Evolutionary conservation across 2,329 filamentous ascomycete genomes (phyloP), one percentile per base, ranked within the genome.

Genomic region (Cercospora zeina): DNA sequence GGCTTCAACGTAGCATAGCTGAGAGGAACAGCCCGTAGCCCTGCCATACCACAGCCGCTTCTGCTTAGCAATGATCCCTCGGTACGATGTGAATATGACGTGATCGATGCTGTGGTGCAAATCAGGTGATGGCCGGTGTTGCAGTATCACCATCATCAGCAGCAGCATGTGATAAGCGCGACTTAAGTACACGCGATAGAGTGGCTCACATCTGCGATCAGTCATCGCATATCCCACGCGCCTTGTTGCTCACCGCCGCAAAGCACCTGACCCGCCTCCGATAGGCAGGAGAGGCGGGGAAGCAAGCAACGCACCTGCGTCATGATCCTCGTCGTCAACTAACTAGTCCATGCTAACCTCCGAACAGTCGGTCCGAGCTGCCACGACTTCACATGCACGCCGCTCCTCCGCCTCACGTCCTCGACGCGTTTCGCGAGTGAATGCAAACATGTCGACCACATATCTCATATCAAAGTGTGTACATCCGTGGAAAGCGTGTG

Each of bases 401-500:
- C 21, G 47, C 49, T 31, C 27, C n/a, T 31, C 14, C 30, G n/a
- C 27, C 21, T 21, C 49, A 34, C 30, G 30, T 16, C 13, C n/a
- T 21, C 31, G 16, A 53, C 49, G 49, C 49, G 31, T 53, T 16
- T 31, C 49, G 49, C 7, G 47, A 24, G 47, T 31, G 47, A 51
- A 33, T 30, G 47, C 14, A 34, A 53, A 14, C 19, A 70, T 71
- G 69, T 68, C 69, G 34, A 64, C 69, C 7, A 64, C 62, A 54
- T 77, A 77, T 69, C 76, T 80, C 62, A 79, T 80, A 65, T 81
- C 79, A 49, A 78, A 73, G 78, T 80, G 59, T n/a, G 58, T 33
- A 8, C 6, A 45, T 19, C 13, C 10, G 7, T 4, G 16, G 21
- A 11, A 30, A 14, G n/a, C 16, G 2, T 27, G 6, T 56, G 54